Conservation (phyloP, 495 filamentous ascomycete species). For the Aspergillus diversus region DNA sequence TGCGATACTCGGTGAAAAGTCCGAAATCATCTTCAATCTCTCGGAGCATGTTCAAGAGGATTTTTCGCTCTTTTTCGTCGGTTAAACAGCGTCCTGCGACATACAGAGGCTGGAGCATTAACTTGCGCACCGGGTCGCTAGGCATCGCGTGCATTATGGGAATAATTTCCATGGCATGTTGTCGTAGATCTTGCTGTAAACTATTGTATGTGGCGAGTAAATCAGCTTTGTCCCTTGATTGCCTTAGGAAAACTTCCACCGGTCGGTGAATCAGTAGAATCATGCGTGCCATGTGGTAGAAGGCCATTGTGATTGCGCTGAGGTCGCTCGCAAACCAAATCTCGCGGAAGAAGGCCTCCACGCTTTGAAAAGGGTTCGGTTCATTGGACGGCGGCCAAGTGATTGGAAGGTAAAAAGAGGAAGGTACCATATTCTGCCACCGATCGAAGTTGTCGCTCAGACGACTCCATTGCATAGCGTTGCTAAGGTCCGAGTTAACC, state of each 20-base stretch:
- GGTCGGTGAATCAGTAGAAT: conserved; percentile 52
- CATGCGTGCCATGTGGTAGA: conserved; percentile 55
- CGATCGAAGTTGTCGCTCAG: conserved; percentile 14
- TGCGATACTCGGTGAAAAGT: conserved; percentile 53
- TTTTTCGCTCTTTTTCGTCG: conserved; percentile 35
- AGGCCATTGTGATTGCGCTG: conserved; percentile 53
- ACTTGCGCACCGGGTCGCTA: conserved; percentile 45
- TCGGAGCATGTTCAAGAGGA: conserved; percentile 42
- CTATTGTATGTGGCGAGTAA: conserved; percentile 41
- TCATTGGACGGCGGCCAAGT: conserved; percentile 3
- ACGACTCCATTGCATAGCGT: conserved; percentile 12
- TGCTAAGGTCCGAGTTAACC: conserved; percentile 37
- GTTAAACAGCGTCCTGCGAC: conserved; percentile 50
- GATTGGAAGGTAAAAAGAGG: conserved; percentile 16
- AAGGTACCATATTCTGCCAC: conserved; percentile 18
- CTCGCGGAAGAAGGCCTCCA: conserved; percentile 38
- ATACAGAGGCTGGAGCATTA: conserved; percentile 54
- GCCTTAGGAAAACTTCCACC: conserved; percentile 38
- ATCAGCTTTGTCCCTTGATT: conserved; percentile 33
- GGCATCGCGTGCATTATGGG: conserved; percentile 46
- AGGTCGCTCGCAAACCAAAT: conserved; percentile 54
- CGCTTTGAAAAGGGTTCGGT: neutral
- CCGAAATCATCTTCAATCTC: conserved; percentile 50
- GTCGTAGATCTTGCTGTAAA: conserved; percentile 39
- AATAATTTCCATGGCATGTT: conserved; percentile 46